Base-by-base conservation (phyloP, 148 eudicot genomes). In the Rhododendron griersonianum region DNA sequence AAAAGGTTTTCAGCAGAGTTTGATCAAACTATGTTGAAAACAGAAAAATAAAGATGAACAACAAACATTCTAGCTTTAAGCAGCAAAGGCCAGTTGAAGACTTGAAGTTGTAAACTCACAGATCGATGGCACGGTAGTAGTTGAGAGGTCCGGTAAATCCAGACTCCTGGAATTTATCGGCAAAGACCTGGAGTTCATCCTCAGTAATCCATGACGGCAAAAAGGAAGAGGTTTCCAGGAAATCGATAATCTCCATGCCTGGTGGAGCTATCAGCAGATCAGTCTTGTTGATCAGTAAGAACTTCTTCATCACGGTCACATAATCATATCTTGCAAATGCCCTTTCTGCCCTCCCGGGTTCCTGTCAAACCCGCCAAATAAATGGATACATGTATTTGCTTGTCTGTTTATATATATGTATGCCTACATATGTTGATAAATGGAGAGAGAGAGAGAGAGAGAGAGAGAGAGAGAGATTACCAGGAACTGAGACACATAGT, bases 91-190 rank as follows among this genome's bases (percentile, higher is more conserved):
- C 41, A 2, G 9, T 75, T 5, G 16, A 67, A 67, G 74, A 67
- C 15, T 67, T 67, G 33, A 84, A 75, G 65, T 45, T 1, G 35
- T 13, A 13, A 50, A 82, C 93, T 89, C 84, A 91, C 95, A 89
- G 87, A 88, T 93, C 92, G 86, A 93, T 88, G 53, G 93, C 93
- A 28, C 93, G 93, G 78, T 91, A 93, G 81, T 91, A 91, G 86
- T 91, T 93, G 87, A 93, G 84, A 37, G 88, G 89, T 11, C 92
- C 95, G 7, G 92, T 91, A 88, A 93, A 93, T 25, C 95, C 93
- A 41, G 93, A 89, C 84, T 93, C 90, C 86, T 87, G 88, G 87
- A 89, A 93, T 86, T 91, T 93, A 83, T 90, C 91, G 1, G 95
- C 95, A 37, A 87, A 87, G 65, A 89, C 89, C 85, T 89, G 87